Conservation (phyloP, 345 rosid species). For the Lepidium didymum region DNA sequence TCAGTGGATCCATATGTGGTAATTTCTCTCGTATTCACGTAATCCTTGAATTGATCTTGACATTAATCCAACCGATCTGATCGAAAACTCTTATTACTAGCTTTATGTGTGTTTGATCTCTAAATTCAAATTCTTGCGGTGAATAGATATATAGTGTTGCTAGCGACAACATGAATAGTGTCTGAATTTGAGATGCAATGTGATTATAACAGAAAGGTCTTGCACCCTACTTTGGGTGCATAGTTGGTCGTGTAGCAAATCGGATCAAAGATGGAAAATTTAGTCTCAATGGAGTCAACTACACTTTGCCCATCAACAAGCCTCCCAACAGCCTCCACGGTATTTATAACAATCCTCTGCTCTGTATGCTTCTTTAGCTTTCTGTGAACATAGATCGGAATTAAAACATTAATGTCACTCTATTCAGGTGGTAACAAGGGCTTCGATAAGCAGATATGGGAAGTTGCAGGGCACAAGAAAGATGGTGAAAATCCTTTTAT, state of each 20-base stretch:
- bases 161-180: neutral
- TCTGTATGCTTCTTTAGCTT: neutral
- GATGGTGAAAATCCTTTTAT: conserved; percentile 60
- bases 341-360: conserved; percentile 17
- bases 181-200: neutral
- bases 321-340: conserved; percentile 97
- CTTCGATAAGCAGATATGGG: conserved; percentile 80
- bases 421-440: conserved; percentile 78
- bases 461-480: conserved; percentile 52
- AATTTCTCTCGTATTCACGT: conserved; percentile 9
- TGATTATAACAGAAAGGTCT: conserved; percentile 52
- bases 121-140: neutral
- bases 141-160: neutral
- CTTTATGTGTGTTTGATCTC: neutral
- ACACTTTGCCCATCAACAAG: conserved; percentile 70
- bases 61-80: conserved; percentile 1
- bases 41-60: neutral
- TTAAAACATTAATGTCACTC: neutral
- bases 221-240: conserved; percentile 87
- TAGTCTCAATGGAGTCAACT: conserved; percentile 57
- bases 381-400: neutral
- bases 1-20: conserved; percentile 85
- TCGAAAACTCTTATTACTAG: neutral
- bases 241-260: conserved; percentile 93
- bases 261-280: conserved; percentile 83